Evolutionary conservation across 164 flowering plant species (phyloP), one percentile per base, ranked within the genome.

Genomic region (Aristolochia californica): DNA sequence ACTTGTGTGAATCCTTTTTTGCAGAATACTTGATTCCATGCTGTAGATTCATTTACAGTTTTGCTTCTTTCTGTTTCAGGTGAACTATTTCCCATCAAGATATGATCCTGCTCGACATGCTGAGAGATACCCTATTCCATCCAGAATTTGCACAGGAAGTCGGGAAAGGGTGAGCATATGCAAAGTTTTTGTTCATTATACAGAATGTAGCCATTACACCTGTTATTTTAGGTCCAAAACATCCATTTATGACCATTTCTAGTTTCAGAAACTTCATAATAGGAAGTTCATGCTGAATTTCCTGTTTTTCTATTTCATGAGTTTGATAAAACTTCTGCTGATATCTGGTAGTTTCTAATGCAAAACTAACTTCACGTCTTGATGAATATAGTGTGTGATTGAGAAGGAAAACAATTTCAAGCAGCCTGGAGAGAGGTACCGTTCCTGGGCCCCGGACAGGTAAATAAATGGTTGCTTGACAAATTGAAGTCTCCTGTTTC

Each of bases 31-130:
- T 34, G 40, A 34, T 34, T 34, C 40, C 40, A 34, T 2, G 10
- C 40, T 34, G 5, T 34, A 12, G 40, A 34, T 2, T 7, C 40
- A 34, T 34, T 2, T 7, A 34, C 10, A 1, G 10, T 5, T 34
- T 34, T 34, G 7, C 11, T 34, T 34, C 1, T 23, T 10, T 23
- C 1, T 23, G 15, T 64, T 61, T 18, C 62, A 93, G 99, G 82
- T 94, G 54, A 77, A 94, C 70, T 94, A 94, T 77, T 94, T 90
- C 83, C 99, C 99, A 17, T 94, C 99, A 48, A 90, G 96, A 71
- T 82, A 60, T 75, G 88, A 83, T 70, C 79, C 89, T 23, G 82
- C 72, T 56, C 99, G 87, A 57, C 85, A 87, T 74, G 96, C 99
- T 66, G 95, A 87, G 80, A 73, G 16, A 62, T 70, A 50, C 75